Conservation (phyloP, 2,329 filamentous ascomycete species). For the Beauveria medogensis region DNA sequence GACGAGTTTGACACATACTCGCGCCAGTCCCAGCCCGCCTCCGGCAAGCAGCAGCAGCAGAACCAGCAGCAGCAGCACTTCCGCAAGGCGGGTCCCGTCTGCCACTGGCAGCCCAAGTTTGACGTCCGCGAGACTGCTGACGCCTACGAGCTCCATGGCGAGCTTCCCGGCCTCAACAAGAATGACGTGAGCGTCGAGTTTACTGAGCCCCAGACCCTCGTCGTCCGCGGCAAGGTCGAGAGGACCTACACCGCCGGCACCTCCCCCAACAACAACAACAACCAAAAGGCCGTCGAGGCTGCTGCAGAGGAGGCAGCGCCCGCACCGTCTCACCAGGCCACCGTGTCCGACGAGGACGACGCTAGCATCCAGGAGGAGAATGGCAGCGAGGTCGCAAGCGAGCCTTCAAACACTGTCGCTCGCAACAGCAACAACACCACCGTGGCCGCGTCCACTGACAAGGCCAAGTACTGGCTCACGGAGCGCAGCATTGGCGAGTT, state of each 20-base stretch:
- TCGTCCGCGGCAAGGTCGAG: slow-evolving; percentile 62
- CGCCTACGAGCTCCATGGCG: slow-evolving; percentile 69
- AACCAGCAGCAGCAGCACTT: slow-evolving; percentile 19
- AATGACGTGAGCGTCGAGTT: slow-evolving; percentile 72
- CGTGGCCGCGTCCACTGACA: slow-evolving; percentile 25
- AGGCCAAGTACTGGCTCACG: slow-evolving; percentile 61
- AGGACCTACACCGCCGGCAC: slow-evolving; percentile 50
- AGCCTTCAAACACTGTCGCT: slow-evolving; percentile 15
- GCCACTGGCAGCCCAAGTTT: slow-evolving; percentile 67
- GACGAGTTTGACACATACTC: slow-evolving; percentile 55
- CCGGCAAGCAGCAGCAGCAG: not conserved
- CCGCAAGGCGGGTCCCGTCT: slow-evolving; percentile 21
- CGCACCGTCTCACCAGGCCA: slow-evolving; percentile 44
- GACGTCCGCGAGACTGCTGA: slow-evolving; percentile 64
- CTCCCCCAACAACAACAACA: slow-evolving; percentile 27
- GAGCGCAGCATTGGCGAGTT: slow-evolving; percentile 62
- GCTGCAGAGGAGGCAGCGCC: slow-evolving; percentile 37
- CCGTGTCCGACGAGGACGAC: slow-evolving; percentile 55
- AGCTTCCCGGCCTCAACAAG: slow-evolving; percentile 68
- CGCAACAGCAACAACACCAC: slow-evolving; percentile 22
- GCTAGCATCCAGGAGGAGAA: slow-evolving; percentile 22
- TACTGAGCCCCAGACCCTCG: slow-evolving; percentile 64
- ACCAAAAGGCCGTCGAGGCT: slow-evolving; percentile 26
- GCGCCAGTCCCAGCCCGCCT: slow-evolving; percentile 23
- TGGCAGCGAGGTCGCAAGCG: slow-evolving; percentile 23